Conservation (phyloP, 768 basidiomycete genomes). For the Kwoniella pini region DNA sequence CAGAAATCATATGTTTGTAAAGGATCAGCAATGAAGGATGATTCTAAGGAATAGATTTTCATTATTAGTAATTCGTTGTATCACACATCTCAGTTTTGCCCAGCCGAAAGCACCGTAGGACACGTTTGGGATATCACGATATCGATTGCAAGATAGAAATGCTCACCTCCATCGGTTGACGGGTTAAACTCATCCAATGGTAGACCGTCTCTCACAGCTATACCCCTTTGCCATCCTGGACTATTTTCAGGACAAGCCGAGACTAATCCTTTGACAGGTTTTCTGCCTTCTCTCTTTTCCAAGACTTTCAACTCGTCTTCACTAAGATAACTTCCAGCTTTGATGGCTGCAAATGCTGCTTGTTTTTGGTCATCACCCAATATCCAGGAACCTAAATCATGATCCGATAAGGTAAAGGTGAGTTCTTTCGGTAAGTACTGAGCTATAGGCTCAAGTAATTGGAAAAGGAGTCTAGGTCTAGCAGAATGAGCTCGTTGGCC, state of each 20-base stretch:
- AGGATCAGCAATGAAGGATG: conserved; percentile 48
- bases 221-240: conserved; percentile 28
- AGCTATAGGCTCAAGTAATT: conserved; percentile 42
- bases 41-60: conserved; percentile 23
- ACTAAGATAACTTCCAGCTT: conserved; percentile 30
- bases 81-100: no score
- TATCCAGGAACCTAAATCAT: conserved; percentile 50
- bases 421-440: conserved; percentile 37
- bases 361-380: conserved; percentile 44
- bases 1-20: conserved; percentile 45
- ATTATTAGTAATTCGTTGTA: no score
- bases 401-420: conserved; percentile 47
- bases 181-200: neutral
- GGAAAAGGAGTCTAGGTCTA: conserved; percentile 42
- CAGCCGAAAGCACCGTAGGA: no score
- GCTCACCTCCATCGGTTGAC: conserved; percentile 10
- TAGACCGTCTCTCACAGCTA: conserved; percentile 16
- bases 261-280: conserved; percentile 25
- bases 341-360: conserved; percentile 30
- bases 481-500: conserved; percentile 33
- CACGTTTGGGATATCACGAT: no score
- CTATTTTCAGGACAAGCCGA: conserved; percentile 47
- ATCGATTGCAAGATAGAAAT: neutral
- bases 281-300: conserved; percentile 43
- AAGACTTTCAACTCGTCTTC: conserved; percentile 37